Percentiles rank a stretch among this genome's conserved stretches.
Evolutionary conservation across 2,329 filamentous ascomycete species (phyloP).

Genomic region (Hypoxylon sp.): DNA sequence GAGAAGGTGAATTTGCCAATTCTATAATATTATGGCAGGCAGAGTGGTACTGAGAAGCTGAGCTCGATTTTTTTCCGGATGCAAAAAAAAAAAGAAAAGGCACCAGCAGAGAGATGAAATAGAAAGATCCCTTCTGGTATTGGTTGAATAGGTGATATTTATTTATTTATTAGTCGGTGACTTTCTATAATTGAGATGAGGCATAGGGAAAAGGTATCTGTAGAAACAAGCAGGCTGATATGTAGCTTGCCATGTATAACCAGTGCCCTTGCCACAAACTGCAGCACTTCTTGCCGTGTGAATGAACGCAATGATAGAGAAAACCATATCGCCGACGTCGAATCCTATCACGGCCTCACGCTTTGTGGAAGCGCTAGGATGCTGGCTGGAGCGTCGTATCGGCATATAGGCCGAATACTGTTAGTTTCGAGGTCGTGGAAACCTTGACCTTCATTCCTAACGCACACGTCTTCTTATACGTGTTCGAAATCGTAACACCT

Average conservation of each 20-base stretch:
- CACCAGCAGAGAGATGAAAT: too few relatives aligned
- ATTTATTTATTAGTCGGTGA: too few relatives aligned
- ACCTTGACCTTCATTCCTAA: neutral
- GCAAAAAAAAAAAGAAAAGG: too few relatives aligned
- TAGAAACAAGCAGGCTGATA: too few relatives aligned
- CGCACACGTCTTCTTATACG: too few relatives aligned
- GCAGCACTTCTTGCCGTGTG: neutral
- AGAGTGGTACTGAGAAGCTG: too few relatives aligned
- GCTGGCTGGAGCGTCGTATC: too few relatives aligned
- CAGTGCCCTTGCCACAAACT: slow-evolving; percentile 2
- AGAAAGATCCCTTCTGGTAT: too few relatives aligned
- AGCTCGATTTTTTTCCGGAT: neutral
- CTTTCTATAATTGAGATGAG: too few relatives aligned
- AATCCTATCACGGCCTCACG: neutral
- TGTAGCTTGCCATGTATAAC: slow-evolving; percentile 6
- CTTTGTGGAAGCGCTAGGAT: neutral
- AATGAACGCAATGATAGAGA: neutral
- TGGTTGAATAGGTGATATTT: too few relatives aligned
- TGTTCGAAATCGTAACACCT: too few relatives aligned
- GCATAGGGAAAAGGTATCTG: too few relatives aligned
- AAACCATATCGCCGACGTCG: neutral
- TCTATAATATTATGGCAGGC: neutral
- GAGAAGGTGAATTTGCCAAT: neutral
- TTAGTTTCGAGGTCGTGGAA: neutral
- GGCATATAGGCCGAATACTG: neutral